phyloP scores from a whole-genome alignment of 257 asterid species.

The Anisodus tanguticus region DNA sequence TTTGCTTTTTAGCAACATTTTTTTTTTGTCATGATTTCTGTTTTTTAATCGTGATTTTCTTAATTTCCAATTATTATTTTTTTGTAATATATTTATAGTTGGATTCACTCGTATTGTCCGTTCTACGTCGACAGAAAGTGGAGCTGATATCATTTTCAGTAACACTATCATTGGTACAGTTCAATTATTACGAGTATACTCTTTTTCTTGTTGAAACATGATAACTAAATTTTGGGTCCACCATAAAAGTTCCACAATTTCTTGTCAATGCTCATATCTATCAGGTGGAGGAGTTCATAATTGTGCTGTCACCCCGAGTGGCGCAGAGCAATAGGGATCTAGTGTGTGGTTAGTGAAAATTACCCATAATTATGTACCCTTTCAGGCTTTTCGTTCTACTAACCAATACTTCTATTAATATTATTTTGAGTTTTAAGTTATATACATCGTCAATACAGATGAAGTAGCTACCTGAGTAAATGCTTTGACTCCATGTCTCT shows the following conservation, averaged over 20 bases:
- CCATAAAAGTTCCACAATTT: neutral
- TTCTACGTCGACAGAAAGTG: neutral
- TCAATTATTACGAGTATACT: neutral
- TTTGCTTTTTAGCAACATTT: neutral
- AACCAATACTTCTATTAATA: neutral
- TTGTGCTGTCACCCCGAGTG: neutral
- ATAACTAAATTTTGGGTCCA: neutral
- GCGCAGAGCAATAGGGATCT: neutral
- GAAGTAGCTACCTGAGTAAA: conserved; percentile 45
- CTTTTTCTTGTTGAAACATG: neutral
- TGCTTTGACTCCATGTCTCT: conserved; percentile 57
- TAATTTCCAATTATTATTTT: no score
- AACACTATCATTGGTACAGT: neutral
- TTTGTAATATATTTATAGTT: neutral
- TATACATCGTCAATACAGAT: neutral
- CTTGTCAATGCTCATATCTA: neutral
- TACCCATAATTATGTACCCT: neutral
- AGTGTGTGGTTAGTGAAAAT: neutral
- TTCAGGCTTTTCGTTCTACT: neutral
- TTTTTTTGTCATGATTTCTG: neutral
- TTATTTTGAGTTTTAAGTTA: neutral
- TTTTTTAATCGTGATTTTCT: no score
- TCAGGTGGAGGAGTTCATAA: neutral
- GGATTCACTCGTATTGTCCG: neutral
- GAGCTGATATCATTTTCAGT: neutral